Percentiles rank a stretch among this genome's conserved stretches.
These are phyloP conservation scores for Kalanchoe fedtschenkoi DNA, from an alignment of 164 flowering plant genomes.

Conservation along the genomic window DNA sequence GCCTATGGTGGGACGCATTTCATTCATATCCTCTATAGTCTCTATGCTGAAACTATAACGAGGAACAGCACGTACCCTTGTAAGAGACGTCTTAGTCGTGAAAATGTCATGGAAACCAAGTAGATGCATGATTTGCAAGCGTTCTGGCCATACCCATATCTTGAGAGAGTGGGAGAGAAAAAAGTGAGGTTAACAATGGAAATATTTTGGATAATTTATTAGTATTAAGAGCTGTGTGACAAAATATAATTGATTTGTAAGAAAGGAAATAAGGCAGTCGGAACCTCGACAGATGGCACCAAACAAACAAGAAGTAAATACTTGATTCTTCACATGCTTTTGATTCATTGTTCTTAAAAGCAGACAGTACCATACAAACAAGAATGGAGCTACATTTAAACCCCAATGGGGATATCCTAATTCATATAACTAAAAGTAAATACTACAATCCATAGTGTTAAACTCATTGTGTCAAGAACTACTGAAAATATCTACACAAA, in stretches of 20 bases:
- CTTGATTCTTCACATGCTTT: too few relatives aligned
- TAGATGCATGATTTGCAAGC: conserved; percentile 75
- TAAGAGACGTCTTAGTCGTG: conserved; percentile 64
- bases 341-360: too few relatives aligned
- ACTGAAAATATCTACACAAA: not conserved
- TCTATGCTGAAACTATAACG: conserved; percentile 66
- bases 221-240: too few relatives aligned
- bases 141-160: conserved; percentile 97
- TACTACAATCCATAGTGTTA: too few relatives aligned
- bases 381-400: too few relatives aligned
- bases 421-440: too few relatives aligned
- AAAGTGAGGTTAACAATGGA: not conserved
- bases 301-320: too few relatives aligned
- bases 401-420: too few relatives aligned
- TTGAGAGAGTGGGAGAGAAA: conserved; percentile 13
- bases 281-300: too few relatives aligned
- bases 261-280: not conserved
- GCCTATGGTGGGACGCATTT: conserved; percentile 66
- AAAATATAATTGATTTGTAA: not conserved
- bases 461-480: not conserved
- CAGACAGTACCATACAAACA: too few relatives aligned
- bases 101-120: conserved; percentile 59
- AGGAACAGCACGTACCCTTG: conserved; percentile 85
- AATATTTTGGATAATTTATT: not conserved
- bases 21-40: conserved; percentile 54